phyloP scores from a whole-genome alignment of 2,329 filamentous ascomycete species.

The Colletotrichum chrysophilum region DNA sequence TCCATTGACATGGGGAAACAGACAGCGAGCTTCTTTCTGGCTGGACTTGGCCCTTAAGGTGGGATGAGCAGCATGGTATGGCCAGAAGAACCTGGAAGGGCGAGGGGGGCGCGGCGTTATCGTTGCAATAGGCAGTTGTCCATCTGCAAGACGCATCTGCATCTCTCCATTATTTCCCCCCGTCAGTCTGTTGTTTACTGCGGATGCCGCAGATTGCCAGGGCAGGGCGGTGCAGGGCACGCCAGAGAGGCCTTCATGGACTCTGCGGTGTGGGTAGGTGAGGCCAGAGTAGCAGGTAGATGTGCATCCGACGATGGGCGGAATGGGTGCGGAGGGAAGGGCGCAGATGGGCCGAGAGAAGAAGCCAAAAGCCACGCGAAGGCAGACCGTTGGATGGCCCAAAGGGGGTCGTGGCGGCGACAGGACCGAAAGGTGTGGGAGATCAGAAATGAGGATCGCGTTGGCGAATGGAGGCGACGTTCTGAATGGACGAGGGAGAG shows the following conservation, averaged over 20 bases:
- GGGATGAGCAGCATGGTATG: constrained; percentile 2
- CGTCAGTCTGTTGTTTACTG: not conserved
- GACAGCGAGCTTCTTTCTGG: not conserved
- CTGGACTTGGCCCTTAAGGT: not conserved
- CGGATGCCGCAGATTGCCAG: not conserved
- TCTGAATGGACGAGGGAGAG: not conserved
- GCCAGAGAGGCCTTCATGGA: constrained; percentile 13
- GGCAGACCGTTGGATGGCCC: constrained; percentile 5
- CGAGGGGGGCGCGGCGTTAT: constrained; percentile 3
- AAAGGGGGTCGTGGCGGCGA: constrained; percentile 3
- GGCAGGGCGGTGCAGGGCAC: constrained; percentile 17
- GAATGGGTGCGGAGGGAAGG: not conserved
- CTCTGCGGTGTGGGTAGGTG: not conserved
- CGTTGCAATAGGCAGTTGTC: not conserved
- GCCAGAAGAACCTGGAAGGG: not conserved
- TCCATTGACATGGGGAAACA: constrained; percentile 5
- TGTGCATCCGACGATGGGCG: constrained; percentile 10
- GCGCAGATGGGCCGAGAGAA: constrained; percentile 16
- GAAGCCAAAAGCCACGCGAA: constrained; percentile 10
- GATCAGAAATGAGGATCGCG: not conserved
- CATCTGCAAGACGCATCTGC: not conserved
- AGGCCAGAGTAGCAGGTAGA: constrained; percentile 1
- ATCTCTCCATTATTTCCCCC: not conserved
- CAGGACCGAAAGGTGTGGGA: not conserved
- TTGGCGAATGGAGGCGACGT: not conserved